Evolutionary conservation across 805 yeast genomes (phyloP), one percentile per base, ranked within the genome.

Genomic region (Danielia reshetovae): DNA sequence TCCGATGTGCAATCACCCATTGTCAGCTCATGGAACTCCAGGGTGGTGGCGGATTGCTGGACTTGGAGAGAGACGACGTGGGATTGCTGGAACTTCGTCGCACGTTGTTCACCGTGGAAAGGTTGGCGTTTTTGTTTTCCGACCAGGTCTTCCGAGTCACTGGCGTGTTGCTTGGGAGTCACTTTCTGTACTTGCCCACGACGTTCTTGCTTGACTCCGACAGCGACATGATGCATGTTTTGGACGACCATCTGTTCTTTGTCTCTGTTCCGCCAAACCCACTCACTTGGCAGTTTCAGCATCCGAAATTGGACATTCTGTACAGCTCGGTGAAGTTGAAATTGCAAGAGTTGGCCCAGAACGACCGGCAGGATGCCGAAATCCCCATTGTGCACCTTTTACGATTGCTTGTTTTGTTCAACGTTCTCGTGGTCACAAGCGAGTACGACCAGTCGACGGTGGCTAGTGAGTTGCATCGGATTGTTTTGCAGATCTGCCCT

Each of bases 1-100:
- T 40, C 22, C 38, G 27, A 12, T 24, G 45, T 4, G 42, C 46
- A 18, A 15, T 32, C 9, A 14, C 40, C 10, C 46, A 40, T 21
- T 41, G 19, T 22, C 43, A 32, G 15, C 22, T 32, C 12, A 14
- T 38, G 14, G 24, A 29, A 16, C 17, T 35, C 18, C 18, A 26
- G 6, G 9, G n/a, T n/a, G n/a, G n/a, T n/a, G n/a, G n/a, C n/a
- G n/a, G n/a, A n/a, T n/a, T n/a, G n/a, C n/a, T n/a, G n/a, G n/a
- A 9, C 8, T 21, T 11, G n/a, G 27, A 16, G 4, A 10, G 9
- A 7, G 30, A 30, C 15, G 18, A 18, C 11, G 15, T 9, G 26
- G 12, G 24, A 4, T 32, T 18, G 18, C 24, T 28, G 11, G 45
- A 40, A 14, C 18, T 43, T 13, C 25, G 37, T 16, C 32, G 30